A percentile compares a stretch with the other conserved stretches of the same genome.
Conservation (phyloP, 768 basidiomycete genomes). For the Tylopilus felleus region DNA sequence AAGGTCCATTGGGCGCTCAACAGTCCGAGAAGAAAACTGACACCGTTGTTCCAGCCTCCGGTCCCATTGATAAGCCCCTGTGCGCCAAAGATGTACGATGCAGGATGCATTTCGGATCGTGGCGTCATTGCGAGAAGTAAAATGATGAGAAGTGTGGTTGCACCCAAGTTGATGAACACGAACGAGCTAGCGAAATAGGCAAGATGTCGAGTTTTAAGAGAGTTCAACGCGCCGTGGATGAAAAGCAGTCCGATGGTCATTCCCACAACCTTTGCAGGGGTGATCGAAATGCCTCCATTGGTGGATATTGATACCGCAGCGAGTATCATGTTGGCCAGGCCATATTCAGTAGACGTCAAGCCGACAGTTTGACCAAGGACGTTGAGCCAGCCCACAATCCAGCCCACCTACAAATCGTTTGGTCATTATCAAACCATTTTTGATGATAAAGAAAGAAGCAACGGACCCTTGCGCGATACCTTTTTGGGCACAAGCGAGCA, state of each 20-base stretch:
- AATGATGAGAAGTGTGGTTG: slow-evolving; percentile 40
- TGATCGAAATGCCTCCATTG: slow-evolving; percentile 33
- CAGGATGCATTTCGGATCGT: slow-evolving; percentile 51
- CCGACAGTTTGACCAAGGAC: slow-evolving; percentile 25
- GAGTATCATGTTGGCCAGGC: slow-evolving; percentile 36
- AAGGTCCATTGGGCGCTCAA: slow-evolving; percentile 50
- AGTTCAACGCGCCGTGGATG: slow-evolving; percentile 43
- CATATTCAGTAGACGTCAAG: slow-evolving; percentile 35
- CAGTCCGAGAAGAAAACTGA: slow-evolving; percentile 46
- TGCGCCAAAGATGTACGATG: slow-evolving; percentile 54
- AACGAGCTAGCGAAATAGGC: slow-evolving; percentile 33
- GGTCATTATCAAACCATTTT: background rate
- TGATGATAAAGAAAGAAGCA: background rate
- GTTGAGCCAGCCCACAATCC: slow-evolving; percentile 34
- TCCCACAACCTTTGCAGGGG: slow-evolving; percentile 40
- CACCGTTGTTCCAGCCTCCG: slow-evolving; percentile 40
- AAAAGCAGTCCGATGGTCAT: slow-evolving; percentile 39
- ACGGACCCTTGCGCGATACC: slow-evolving; percentile 59
- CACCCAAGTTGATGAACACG: slow-evolving; percentile 46
- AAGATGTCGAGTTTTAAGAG: slow-evolving; percentile 39
- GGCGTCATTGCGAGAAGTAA: slow-evolving; percentile 41
- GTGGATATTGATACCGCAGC: slow-evolving; percentile 26
- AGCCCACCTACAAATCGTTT: slow-evolving; percentile 21
- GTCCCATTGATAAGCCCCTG: slow-evolving; percentile 38
- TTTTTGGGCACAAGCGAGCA: slow-evolving; percentile 62